Conservation (phyloP, 371 early-diverging fungal genomes). For the Mortierella sp. region DNA sequence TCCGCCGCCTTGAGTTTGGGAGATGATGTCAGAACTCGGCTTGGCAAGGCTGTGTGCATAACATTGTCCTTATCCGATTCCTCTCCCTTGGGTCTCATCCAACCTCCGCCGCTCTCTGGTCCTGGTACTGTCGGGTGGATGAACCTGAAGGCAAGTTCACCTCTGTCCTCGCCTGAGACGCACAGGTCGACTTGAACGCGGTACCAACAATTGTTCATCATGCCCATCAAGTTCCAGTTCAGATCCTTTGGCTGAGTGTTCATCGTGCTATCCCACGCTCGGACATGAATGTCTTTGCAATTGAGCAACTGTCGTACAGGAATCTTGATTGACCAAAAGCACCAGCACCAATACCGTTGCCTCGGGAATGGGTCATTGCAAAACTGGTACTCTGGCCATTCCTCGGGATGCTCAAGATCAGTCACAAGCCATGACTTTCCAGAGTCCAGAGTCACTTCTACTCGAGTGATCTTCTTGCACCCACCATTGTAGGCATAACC, state of each 20-base stretch:
- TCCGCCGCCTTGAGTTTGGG: too few relatives aligned
- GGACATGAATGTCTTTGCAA: conserved; percentile 66
- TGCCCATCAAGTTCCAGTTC: conserved; percentile 87
- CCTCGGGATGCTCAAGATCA: conserved; percentile 57
- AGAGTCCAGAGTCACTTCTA: conserved; percentile 82
- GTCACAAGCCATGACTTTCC: conserved; percentile 82
- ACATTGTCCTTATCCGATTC: too few relatives aligned
- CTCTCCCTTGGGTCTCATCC: too few relatives aligned
- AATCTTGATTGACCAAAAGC: conserved; percentile 68
- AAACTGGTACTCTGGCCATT: conserved; percentile 29
- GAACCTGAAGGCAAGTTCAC: too few relatives aligned
- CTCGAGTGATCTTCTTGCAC: conserved; percentile 76
- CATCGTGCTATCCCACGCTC: conserved; percentile 79
- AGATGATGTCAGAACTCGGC: too few relatives aligned
- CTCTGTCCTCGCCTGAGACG: too few relatives aligned
- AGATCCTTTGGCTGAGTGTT: conserved; percentile 80
- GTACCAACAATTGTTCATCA: conserved; percentile 86
- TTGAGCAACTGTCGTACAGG: conserved; percentile 60
- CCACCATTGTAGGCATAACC: conserved; percentile 87
- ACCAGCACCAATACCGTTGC: conserved; percentile 82
- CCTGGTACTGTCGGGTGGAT: too few relatives aligned
- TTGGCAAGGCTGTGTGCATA: too few relatives aligned
- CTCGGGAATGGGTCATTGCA: too few relatives aligned
- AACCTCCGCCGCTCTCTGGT: too few relatives aligned
- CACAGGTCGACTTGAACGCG: too few relatives aligned